Evolutionary conservation across 345 rosid species (phyloP), one percentile per base, ranked within the genome.

Genomic region (Arabidopsis arenosa): DNA sequence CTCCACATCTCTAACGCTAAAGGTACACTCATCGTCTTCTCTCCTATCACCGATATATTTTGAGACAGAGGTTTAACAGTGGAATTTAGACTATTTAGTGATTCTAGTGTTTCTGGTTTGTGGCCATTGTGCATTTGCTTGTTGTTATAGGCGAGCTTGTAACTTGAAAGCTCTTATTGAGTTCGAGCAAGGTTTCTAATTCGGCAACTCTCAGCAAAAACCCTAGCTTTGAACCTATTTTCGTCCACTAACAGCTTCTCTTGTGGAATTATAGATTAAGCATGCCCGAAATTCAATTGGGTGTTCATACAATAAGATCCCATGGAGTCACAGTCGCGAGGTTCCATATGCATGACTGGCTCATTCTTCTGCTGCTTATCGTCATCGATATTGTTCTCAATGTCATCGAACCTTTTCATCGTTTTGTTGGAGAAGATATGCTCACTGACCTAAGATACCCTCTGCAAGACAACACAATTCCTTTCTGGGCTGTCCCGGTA

Each of bases 401-500:
- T 66, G 75, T 88, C 17, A 85, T 94, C 21, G 92, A 90, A 70
- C 98, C 97, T 11, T 90, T 94, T 84, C 92, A 92, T 73, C 96
- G 97, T 23, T 94, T 94, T 79, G 91, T 94, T 61, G 96, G 97
- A 64, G 83, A 83, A 69, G 90, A 85, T 63, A 90, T 92, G 98
- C 70, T 92, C 83, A 76, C 83, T 33, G 98, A 94, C 68, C 84
- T 94, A 52, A 82, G 56, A 75, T 94, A 88, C 80, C 98, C 98
- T 13, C 79, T 92, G 37, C 81, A 89, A 75, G 86, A 62, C 32
- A 92, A 92, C 64, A 92, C 96, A 0, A 71, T 94, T 73, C 97
- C 97, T 23, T 47, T 90, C 48, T 94, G 97, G 93, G 93, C 93
- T 28, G 98, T 94, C 70, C 91, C 93, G 35, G 97, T 94, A 86